These are phyloP conservation scores for Letharia lupina DNA, from an alignment of 495 filamentous ascomycete species.

Conservation along the genomic window DNA sequence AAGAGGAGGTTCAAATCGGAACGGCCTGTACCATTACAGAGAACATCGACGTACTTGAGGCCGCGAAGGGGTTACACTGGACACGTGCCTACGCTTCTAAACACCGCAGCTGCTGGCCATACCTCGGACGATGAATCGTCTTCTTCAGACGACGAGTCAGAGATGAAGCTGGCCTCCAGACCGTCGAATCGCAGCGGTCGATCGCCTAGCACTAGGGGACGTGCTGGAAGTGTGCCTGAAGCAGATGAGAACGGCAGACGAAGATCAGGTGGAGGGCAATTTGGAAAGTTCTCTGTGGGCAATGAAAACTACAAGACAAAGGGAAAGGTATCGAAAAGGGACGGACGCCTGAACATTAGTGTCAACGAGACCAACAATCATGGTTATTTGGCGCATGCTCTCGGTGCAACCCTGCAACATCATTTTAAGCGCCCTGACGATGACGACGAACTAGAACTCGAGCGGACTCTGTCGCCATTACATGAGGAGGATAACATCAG, in stretches of 20 bases:
- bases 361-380: conserved; percentile 57
- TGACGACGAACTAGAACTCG: not conserved
- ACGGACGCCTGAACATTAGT: conserved; percentile 62
- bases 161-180: conserved; percentile 9
- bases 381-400: conserved; percentile 61
- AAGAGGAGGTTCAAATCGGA: conserved; percentile 14
- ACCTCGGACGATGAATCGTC: conserved; percentile 17
- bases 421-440: conserved; percentile 24
- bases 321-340: conserved; percentile 57
- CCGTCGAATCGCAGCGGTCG: conserved; percentile 15
- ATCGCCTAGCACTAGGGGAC: conserved; percentile 4
- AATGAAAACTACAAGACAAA: conserved; percentile 56
- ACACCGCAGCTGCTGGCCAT: conserved; percentile 14
- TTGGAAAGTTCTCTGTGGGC: conserved; percentile 40
- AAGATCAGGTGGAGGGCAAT: conserved; percentile 13
- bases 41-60: conserved; percentile 11
- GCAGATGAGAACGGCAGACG: not conserved
- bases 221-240: not conserved
- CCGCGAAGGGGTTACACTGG: conserved; percentile 19
- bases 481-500: conserved; percentile 15
- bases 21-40: conserved; percentile 17
- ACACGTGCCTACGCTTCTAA: conserved; percentile 20
- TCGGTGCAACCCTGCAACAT: conserved; percentile 47
- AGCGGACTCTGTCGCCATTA: conserved; percentile 12
- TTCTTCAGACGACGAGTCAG: conserved; percentile 19